Base-by-base conservation (phyloP, 129 eudicot species). In the Artemisia annua region DNA sequence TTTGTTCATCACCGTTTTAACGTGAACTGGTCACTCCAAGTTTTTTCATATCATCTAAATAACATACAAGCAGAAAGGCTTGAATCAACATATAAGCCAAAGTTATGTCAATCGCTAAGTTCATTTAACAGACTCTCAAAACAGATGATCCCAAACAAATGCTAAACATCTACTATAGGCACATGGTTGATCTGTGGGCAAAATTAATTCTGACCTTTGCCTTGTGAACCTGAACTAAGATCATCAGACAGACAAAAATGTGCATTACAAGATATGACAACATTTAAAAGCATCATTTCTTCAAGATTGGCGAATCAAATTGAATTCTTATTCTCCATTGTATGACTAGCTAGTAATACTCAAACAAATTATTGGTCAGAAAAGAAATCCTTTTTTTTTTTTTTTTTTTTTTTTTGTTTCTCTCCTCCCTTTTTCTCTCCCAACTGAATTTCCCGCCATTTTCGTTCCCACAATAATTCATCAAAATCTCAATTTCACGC, bases 21-120 rank as follows among this genome's bases (percentile, higher is more conserved):
- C 5, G 22, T 26, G 28, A 16, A 53, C 10, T 64, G 51, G 69
- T n/a, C 53, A 64, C 18, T 16, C 51, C 49, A 64, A n/a, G 0
- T 17, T 43, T 22, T 63, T 35, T 0, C 66, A 61, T 24, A 60
- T 60, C 66, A 60, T 60, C 66, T 26, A 28, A 59, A 59, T 11
- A 24, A n/a, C 7, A 20, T 19, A 7, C 9, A 55, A 17, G 22
- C 26, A 55, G 28, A 10, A 55, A 7, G 26, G 19, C 9, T 55
- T 18, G 61, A 18, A 17, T 9, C 61, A 55, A 16, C 28, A 15
- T 15, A 20, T 17, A 19, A 56, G 44, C 9, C 9, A 35, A 35
- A 7, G 44, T 35, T 56, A 9, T 56, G 62, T 16, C 62, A 19
- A n/a, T 5, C 12, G 12, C 1, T 1, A 55, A 55, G 61, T 55